phyloP scores from a whole-genome alignment of 1,284 basidiomycete genomes.

The Heterobasidion irregulare region DNA sequence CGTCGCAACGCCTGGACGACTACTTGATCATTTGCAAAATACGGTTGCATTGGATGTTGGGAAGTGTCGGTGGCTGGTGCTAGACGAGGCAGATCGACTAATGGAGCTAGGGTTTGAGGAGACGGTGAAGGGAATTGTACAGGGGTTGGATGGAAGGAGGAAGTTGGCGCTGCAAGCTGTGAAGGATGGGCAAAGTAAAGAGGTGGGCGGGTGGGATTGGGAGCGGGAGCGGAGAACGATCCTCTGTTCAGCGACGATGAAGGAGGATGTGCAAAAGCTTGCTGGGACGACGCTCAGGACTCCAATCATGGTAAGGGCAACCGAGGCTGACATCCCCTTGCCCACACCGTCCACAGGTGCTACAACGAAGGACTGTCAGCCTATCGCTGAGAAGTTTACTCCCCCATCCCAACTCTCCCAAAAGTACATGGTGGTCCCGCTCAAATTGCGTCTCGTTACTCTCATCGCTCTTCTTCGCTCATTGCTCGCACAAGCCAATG shows the following conservation, averaged over 20 bases:
- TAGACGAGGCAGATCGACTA: conserved; percentile 93
- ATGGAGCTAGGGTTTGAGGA: conserved; percentile 68
- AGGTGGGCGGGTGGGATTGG: conserved; percentile 87
- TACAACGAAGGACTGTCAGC: conserved; percentile 1
- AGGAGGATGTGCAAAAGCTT: conserved; percentile 90
- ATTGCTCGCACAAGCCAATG: conserved; percentile 55
- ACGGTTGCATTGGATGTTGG: conserved; percentile 88
- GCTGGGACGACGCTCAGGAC: conserved; percentile 75
- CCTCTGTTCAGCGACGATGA: conserved; percentile 94
- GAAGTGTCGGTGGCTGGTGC: conserved; percentile 91
- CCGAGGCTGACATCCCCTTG: conserved; percentile 33
- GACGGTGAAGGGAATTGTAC: conserved; percentile 73
- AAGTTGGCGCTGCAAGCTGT: conserved; percentile 69
- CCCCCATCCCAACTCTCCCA: conserved; percentile 95
- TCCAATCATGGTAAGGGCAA: conserved; percentile 69
- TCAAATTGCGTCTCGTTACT: conserved; percentile 89
- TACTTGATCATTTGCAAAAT: conserved; percentile 73
- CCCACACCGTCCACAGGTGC: conserved; percentile 4
- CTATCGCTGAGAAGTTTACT: conserved; percentile 61
- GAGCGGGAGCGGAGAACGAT: conserved; percentile 69
- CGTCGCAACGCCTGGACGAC: conserved; percentile 62
- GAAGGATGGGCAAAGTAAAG: conserved; percentile 59
- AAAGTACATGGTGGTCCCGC: conserved; percentile 86
- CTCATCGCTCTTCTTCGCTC: conserved; percentile 81
- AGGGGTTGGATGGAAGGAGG: conserved; percentile 74